Percentiles rank a stretch among this genome's conserved stretches.
These are phyloP conservation scores for Colletotrichum cuscutae DNA, from an alignment of 2,329 filamentous ascomycete genomes.

Conservation along the genomic window DNA sequence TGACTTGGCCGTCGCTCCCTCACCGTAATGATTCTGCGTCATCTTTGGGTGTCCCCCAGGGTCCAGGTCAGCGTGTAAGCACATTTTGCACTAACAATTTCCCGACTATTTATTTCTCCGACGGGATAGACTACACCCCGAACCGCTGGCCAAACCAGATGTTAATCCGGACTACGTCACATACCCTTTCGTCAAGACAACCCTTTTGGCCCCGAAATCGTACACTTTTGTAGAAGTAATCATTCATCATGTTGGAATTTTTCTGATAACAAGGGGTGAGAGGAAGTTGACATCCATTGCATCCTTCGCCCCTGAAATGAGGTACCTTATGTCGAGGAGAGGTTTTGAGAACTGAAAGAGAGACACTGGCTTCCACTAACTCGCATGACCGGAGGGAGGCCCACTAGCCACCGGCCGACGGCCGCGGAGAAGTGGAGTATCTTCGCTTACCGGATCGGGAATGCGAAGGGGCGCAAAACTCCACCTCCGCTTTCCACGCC, in stretches of 20 bases:
- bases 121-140: background rate
- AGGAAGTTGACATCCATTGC: background rate
- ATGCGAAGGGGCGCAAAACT: slow-evolving; percentile 1
- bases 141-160: background rate
- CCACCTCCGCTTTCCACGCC: background rate
- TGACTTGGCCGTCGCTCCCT: background rate
- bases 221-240: too few species aligned
- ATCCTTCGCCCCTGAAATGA: background rate
- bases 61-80: background rate
- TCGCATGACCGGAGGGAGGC: background rate
- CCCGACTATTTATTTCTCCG: background rate
- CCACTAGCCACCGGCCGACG: background rate
- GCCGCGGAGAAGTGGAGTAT: background rate
- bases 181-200: background rate
- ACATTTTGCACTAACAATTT: background rate
- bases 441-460: slow-evolving; percentile 20
- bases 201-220: too few species aligned
- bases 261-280: background rate
- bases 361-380: too few species aligned
- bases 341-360: too few species aligned
- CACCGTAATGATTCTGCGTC: too few species aligned
- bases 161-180: background rate
- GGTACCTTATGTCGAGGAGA: too few species aligned
- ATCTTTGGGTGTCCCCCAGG: too few species aligned
- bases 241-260: background rate